These are phyloP conservation scores for Nematocida ironsii DNA, from an alignment of 371 early-diverging fungal genomes.

Conservation along the genomic window DNA sequence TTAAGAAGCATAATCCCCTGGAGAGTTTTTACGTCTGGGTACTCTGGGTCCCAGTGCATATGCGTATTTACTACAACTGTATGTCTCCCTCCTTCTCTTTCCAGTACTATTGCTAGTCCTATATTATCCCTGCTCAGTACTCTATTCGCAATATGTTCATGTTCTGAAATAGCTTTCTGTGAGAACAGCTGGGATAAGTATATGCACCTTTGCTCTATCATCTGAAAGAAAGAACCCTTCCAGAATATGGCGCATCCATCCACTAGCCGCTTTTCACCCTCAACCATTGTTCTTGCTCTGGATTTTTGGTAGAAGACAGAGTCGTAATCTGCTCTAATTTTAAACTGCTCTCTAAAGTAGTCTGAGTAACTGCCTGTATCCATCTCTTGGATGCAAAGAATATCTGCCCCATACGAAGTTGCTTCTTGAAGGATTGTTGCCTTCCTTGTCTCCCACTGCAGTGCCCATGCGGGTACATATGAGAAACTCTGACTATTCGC, in stretches of 20 bases:
- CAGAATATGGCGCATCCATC: slow-evolving; percentile 97
- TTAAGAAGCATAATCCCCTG: slow-evolving; percentile 90
- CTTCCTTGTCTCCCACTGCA: slow-evolving; percentile 85
- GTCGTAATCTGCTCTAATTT: slow-evolving; percentile 73
- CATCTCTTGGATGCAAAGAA: slow-evolving; percentile 85
- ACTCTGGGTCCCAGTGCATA: slow-evolving; percentile 72
- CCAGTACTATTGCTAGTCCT: slow-evolving; percentile 79
- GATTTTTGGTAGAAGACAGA: slow-evolving; percentile 87
- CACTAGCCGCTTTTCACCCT: slow-evolving; percentile 78
- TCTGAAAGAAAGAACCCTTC: slow-evolving; percentile 75
- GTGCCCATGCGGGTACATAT: slow-evolving; percentile 92
- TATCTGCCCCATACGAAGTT: slow-evolving; percentile 79
- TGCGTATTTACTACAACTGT: slow-evolving; percentile 81
- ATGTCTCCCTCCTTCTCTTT: slow-evolving; percentile 71
- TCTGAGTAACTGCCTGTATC: slow-evolving; percentile 68
- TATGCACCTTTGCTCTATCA: slow-evolving; percentile 77
- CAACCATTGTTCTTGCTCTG: slow-evolving; percentile 82
- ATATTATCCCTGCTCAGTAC: slow-evolving; percentile 88
- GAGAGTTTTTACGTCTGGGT: slow-evolving; percentile 90
- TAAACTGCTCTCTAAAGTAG: slow-evolving; percentile 77
- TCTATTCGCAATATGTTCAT: slow-evolving; percentile 85
- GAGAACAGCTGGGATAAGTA: slow-evolving; percentile 86
- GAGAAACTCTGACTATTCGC: slow-evolving; percentile 80
- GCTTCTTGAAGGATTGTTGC: slow-evolving; percentile 84
- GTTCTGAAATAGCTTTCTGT: slow-evolving; percentile 79